phyloP scores from a whole-genome alignment of 1,139 yeast species.

The Diutina sp. region DNA sequence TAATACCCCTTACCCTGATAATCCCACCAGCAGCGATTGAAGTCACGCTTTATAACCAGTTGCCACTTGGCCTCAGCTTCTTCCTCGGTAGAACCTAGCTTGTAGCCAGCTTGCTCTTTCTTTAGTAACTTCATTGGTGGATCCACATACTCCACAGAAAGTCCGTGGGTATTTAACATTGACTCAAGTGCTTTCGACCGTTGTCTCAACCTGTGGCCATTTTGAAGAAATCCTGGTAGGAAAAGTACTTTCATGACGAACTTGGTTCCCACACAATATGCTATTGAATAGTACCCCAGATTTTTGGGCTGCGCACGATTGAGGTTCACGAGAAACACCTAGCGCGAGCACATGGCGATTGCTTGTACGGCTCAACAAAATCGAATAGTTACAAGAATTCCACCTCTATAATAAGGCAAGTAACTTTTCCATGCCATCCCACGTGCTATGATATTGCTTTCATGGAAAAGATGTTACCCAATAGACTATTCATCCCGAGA shows the following conservation, averaged over 20 bases:
- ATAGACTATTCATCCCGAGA: no score
- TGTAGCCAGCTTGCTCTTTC: slow-evolving; percentile 18
- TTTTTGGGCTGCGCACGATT: not conserved
- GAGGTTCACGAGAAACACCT: not conserved
- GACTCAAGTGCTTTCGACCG: not conserved
- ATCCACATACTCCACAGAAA: slow-evolving; percentile 23
- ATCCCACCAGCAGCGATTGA: slow-evolving; percentile 10
- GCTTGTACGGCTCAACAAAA: not conserved
- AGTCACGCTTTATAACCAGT: slow-evolving; percentile 5
- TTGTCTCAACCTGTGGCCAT: not conserved
- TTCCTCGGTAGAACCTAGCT: slow-evolving; percentile 14
- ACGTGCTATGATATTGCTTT: not conserved
- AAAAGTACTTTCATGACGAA: not conserved
- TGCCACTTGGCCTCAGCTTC: slow-evolving; percentile 9
- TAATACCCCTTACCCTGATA: slow-evolving; percentile 1
- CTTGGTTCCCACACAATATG: not conserved
- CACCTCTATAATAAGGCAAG: not conserved
- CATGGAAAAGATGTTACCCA: not conserved
- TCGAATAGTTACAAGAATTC: not conserved
- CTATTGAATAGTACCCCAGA: no score
- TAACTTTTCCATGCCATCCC: not conserved
- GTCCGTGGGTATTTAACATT: slow-evolving; percentile 15
- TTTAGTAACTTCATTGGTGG: slow-evolving; percentile 18
- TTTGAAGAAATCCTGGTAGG: slow-evolving; percentile 1
- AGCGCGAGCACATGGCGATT: not conserved